Conservation (phyloP, 225 moss, liverwort and hornwort genomes). For the Physcomitrellopsis africana region DNA sequence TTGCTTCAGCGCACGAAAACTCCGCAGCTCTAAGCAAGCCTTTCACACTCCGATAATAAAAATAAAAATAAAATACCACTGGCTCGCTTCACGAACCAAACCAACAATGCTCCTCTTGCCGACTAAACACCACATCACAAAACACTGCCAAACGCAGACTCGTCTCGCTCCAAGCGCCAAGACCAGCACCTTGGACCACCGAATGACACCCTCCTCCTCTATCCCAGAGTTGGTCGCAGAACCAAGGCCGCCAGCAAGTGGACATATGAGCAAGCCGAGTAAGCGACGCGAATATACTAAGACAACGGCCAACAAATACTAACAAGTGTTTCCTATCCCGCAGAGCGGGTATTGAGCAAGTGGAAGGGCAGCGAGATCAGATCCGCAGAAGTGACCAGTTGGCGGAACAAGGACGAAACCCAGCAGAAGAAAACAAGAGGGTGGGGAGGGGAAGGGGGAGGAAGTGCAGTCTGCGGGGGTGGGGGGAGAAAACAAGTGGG, state of each 20-base stretch:
- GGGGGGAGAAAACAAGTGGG: constrained; percentile 26
- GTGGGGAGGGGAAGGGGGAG: background rate
- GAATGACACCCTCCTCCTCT: constrained; percentile 25
- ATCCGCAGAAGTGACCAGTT: constrained; percentile 32
- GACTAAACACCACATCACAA: background rate
- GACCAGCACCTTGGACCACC: background rate
- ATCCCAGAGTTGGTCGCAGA: constrained; percentile 28
- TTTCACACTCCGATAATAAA: background rate
- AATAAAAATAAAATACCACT: background rate
- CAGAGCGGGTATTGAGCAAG: constrained; percentile 16
- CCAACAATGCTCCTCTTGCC: constrained; percentile 35
- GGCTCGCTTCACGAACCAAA: background rate
- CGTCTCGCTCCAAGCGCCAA: background rate
- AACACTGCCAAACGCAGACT: background rate
- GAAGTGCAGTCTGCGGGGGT: no score
- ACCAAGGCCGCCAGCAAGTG: constrained; percentile 40
- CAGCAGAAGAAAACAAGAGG: background rate
- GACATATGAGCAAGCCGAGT: constrained; percentile 43
- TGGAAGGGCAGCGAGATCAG: constrained; percentile 35
- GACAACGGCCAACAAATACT: no score
- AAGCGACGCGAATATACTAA: no score
- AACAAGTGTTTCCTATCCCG: no score
- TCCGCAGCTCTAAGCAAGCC: background rate
- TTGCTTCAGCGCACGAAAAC: background rate
- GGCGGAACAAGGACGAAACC: constrained; percentile 38